Conservation (phyloP, 345 rosid genomes). For the Lumnitzera littorea region DNA sequence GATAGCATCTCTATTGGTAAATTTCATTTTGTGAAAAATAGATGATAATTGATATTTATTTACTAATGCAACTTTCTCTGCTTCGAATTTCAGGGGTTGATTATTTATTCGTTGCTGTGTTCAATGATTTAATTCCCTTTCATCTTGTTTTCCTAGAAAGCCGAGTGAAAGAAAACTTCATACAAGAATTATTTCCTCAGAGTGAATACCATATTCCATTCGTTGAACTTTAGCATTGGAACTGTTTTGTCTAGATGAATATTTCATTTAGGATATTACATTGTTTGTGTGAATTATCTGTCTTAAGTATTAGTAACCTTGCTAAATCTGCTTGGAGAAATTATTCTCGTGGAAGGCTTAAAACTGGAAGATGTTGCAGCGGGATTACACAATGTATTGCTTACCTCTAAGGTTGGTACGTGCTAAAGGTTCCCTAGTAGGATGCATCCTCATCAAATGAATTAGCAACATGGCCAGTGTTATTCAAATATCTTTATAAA, state of each 20-base stretch:
- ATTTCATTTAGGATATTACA: too few species aligned
- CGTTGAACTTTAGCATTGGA: too few species aligned
- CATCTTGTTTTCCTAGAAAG: constrained; percentile 33
- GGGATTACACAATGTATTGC: constrained; percentile 62
- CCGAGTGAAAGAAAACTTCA: constrained; percentile 26
- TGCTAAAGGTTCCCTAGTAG: constrained; percentile 58
- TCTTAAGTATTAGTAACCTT: too few species aligned
- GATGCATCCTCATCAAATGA: constrained; percentile 74
- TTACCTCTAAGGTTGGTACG: constrained; percentile 60
- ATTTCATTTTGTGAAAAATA: too few species aligned
- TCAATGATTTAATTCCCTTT: constrained; percentile 29
- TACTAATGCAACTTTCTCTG: not conserved
- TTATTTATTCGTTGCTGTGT: constrained; percentile 76
- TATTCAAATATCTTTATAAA: too few species aligned
- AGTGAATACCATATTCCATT: too few species aligned
- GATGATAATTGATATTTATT: not conserved
- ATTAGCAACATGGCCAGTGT: too few species aligned
- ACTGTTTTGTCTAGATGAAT: too few species aligned
- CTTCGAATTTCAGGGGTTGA: constrained; percentile 45
- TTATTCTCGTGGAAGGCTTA: constrained; percentile 56
- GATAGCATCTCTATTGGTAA: too few species aligned
- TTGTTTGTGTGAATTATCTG: not conserved
- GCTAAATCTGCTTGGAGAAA: constrained; percentile 26
- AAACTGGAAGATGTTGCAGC: constrained; percentile 51
- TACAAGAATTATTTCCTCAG: too few species aligned